Evolutionary conservation across 345 rosid species (phyloP).

Genomic region (Crucihimalaya himalaica): DNA sequence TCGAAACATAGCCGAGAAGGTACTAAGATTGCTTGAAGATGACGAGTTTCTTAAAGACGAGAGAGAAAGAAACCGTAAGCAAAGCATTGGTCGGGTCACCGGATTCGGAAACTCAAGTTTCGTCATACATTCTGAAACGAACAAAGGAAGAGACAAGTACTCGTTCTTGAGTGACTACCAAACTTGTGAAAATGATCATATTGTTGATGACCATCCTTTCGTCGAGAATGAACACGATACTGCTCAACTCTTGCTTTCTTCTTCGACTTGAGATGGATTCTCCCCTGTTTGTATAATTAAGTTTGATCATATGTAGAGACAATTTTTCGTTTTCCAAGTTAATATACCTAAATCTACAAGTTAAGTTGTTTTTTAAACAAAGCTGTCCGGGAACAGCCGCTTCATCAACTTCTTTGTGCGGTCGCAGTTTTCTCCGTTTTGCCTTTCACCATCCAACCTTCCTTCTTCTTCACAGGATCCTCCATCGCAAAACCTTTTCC

Average conservation of each 20-base stretch:
- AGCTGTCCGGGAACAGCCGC: slow-evolving; percentile 47
- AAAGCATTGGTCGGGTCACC: slow-evolving; percentile 53
- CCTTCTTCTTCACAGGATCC: slow-evolving; percentile 71
- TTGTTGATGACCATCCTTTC: slow-evolving; percentile 51
- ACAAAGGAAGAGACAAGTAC: background rate
- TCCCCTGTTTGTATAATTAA: slow-evolving; percentile 14
- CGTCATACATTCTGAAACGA: slow-evolving; percentile 21
- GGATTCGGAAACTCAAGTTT: slow-evolving; percentile 67
- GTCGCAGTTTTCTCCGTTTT: slow-evolving; percentile 58
- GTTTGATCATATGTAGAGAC: background rate
- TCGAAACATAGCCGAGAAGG: slow-evolving; percentile 46
- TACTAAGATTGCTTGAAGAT: slow-evolving; percentile 53
- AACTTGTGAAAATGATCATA: slow-evolving; percentile 11
- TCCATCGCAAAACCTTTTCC: background rate
- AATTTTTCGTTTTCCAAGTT: background rate
- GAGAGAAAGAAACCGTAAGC: slow-evolving; percentile 53
- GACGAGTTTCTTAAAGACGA: slow-evolving; percentile 51
- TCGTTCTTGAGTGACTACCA: background rate
- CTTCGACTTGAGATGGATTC: slow-evolving; percentile 22
- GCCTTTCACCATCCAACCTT: slow-evolving; percentile 65
- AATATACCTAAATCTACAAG: too few relatives aligned
- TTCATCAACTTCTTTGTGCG: slow-evolving; percentile 58
- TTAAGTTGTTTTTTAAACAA: too few relatives aligned
- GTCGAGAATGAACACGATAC: slow-evolving; percentile 19
- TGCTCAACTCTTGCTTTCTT: slow-evolving; percentile 43